phyloP scores from a whole-genome alignment of 106 monocot species.

The Xerophyta viscosa region DNA sequence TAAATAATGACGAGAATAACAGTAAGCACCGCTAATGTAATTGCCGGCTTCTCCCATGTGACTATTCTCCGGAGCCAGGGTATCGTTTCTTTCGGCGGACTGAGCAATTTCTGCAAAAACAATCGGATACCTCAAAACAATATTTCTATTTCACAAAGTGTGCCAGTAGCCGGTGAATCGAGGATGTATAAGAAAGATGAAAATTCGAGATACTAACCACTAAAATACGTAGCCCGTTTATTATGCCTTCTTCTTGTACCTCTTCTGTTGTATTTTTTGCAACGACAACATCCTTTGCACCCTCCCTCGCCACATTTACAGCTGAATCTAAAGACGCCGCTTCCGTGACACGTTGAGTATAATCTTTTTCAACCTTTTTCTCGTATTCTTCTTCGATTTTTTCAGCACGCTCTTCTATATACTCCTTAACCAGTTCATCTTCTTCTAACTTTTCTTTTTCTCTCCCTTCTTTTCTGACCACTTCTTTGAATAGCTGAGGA shows the following conservation, averaged over 20 bases:
- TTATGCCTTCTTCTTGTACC: slow-evolving; percentile 74
- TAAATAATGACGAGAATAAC: slow-evolving; percentile 39
- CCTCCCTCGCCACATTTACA: slow-evolving; percentile 63
- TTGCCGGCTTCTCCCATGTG: slow-evolving; percentile 57
- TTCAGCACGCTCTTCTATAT: too few species aligned
- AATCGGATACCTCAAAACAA: background rate
- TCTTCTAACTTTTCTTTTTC: too few species aligned
- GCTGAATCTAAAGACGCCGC: slow-evolving; percentile 54
- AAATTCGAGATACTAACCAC: slow-evolving; percentile 19
- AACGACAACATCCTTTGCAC: slow-evolving; percentile 36
- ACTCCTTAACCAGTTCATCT: too few species aligned
- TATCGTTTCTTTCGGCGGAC: slow-evolving; percentile 29
- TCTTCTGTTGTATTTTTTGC: slow-evolving; percentile 54
- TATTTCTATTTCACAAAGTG: too few species aligned
- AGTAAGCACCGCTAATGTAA: slow-evolving; percentile 23
- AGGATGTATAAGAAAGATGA: background rate
- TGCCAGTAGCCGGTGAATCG: too few species aligned
- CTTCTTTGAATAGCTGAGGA: too few species aligned
- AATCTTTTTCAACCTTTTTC: too few species aligned
- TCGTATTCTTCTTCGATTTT: too few species aligned
- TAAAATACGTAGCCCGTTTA: slow-evolving; percentile 56
- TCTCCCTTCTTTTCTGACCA: too few species aligned
- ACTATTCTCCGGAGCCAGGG: slow-evolving; percentile 27
- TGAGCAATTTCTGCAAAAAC: slow-evolving; percentile 49
- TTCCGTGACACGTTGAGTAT: too few species aligned